Base-by-base conservation (phyloP, 1,139 yeast genomes). In the Pichia terricola region DNA sequence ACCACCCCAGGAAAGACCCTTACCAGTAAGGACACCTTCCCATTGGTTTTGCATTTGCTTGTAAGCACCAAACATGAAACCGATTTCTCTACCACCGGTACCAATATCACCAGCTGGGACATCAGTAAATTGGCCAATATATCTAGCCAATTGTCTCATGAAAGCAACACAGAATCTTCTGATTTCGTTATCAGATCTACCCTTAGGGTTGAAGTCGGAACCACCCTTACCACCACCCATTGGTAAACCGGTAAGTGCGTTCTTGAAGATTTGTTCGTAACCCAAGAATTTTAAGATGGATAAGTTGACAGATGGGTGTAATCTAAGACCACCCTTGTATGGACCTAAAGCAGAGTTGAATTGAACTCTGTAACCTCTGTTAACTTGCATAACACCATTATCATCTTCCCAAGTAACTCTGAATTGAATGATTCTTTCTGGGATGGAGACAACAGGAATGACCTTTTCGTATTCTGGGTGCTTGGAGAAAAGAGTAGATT, bases 141-240 rank as follows among this genome's bases (percentile, higher is more conserved):
- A 89, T 70, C 95, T 82, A 56, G 91, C 81, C 60, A 91, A 79
- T 71, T 88, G 96, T 68, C 88, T 77, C 96, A 89, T 91, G 76
- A 91, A 91, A 40, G 96, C 77, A 61, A 77, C 79, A 75, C 97
- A 89, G 79, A 91, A 91, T 69, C 95, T 81, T 76, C 98, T 83
- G 69, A 91, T 89, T 73, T 91, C 98, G 58, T 72, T 67, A 68
- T 89, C 94, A 47, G 95, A 75, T 70, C 82, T 83, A 61, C 91
- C 95, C 78, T 89, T 89, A 61, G 96, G 96, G 72, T 89, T 87
- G 70, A 91, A 91, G 72, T 91, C 96, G 53, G 95, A 76, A 68
- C 98, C 98, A 79, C 98, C 98, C 70, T 91, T 91, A 72, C 96
- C 98, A 75, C 98, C 98, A 66, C 98, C 98, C 85, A 91, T 88